Evolutionary conservation across 1,139 yeast genomes (phyloP).

Genomic region (Candida smagusa): DNA sequence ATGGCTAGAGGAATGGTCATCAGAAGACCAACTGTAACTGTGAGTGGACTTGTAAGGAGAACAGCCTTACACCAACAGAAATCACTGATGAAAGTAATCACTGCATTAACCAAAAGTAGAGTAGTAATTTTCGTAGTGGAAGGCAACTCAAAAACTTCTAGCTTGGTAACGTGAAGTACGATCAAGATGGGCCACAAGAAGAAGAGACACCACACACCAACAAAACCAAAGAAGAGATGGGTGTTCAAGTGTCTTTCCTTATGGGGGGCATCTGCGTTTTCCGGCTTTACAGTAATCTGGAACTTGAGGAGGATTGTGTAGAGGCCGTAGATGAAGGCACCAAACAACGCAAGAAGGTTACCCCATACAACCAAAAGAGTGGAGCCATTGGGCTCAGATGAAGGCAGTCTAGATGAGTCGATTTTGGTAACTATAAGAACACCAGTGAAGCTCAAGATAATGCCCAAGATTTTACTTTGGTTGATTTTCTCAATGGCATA

Average conservation of each 20-base stretch:
- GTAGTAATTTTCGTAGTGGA: slow-evolving; percentile 47
- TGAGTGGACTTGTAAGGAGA: slow-evolving; percentile 85
- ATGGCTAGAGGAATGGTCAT: slow-evolving; percentile 93
- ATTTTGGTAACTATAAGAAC: slow-evolving; percentile 72
- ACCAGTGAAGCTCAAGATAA: slow-evolving; percentile 71
- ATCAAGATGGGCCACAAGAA: slow-evolving; percentile 83
- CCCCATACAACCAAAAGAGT: slow-evolving; percentile 59
- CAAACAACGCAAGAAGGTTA: slow-evolving; percentile 71
- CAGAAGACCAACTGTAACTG: slow-evolving; percentile 92
- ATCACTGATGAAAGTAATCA: slow-evolving; percentile 81
- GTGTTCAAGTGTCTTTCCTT: slow-evolving; percentile 77
- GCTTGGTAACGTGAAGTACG: slow-evolving; percentile 55
- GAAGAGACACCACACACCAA: slow-evolving; percentile 75
- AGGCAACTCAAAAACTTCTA: slow-evolving; percentile 75
- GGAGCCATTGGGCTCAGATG: slow-evolving; percentile 29
- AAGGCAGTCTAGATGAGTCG: slow-evolving; percentile 28
- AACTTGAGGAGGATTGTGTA: slow-evolving; percentile 82
- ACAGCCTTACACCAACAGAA: slow-evolving; percentile 96
- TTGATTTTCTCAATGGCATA: slow-evolving; percentile 71
- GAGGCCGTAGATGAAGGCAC: slow-evolving; percentile 87
- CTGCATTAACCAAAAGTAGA: slow-evolving; percentile 61
- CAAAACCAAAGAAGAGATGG: slow-evolving; percentile 89
- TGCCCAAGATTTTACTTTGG: slow-evolving; percentile 61
- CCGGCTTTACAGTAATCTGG: slow-evolving; percentile 42
- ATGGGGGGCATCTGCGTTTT: slow-evolving; percentile 25